These are phyloP conservation scores for Cucurbita pepo DNA, from an alignment of 306 rosid genomes.

Conservation along the genomic window DNA sequence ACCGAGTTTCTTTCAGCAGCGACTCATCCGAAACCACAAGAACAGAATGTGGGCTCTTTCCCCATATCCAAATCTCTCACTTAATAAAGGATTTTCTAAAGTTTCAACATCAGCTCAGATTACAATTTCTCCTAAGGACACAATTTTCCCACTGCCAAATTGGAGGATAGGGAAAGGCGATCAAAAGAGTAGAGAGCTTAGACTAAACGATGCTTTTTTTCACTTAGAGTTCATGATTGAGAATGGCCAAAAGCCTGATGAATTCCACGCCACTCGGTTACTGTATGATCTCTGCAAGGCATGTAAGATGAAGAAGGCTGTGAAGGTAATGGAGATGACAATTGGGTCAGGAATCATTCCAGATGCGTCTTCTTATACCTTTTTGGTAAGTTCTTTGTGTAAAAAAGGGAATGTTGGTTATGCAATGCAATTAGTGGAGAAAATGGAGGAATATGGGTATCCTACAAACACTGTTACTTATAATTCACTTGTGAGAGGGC, in stretches of 20 bases:
- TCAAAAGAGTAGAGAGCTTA: slow-evolving; percentile 31
- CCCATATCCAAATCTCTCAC: slow-evolving; percentile 28
- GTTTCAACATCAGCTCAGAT: slow-evolving; percentile 47
- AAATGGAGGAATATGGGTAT: slow-evolving; percentile 58
- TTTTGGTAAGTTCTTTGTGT: slow-evolving; percentile 60
- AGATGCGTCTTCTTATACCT: slow-evolving; percentile 50
- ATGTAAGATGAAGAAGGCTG: slow-evolving; percentile 46
- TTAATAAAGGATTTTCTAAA: slow-evolving; percentile 47
- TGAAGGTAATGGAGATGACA: slow-evolving; percentile 70
- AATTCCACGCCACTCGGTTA: slow-evolving; percentile 58
- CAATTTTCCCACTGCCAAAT: slow-evolving; percentile 45
- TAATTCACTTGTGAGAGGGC: slow-evolving; percentile 64
- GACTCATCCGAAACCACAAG: slow-evolving; percentile 21
- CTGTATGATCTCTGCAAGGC: slow-evolving; percentile 70
- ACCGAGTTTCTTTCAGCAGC: slow-evolving; percentile 21
- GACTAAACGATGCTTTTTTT: slow-evolving; percentile 50
- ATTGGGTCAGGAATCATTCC: slow-evolving; percentile 56
- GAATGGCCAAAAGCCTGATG: slow-evolving; percentile 71
- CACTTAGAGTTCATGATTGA: slow-evolving; percentile 44
- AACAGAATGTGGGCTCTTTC: slow-evolving; percentile 28
- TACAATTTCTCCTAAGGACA: slow-evolving; percentile 44
- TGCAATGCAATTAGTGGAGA: slow-evolving; percentile 87
- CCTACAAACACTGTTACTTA: slow-evolving; percentile 51
- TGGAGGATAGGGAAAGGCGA: slow-evolving; percentile 54
- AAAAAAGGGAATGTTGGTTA: slow-evolving; percentile 66